Conservation (phyloP, 108 stramenopile genomes). For the Licmophora abbreviata region DNA sequence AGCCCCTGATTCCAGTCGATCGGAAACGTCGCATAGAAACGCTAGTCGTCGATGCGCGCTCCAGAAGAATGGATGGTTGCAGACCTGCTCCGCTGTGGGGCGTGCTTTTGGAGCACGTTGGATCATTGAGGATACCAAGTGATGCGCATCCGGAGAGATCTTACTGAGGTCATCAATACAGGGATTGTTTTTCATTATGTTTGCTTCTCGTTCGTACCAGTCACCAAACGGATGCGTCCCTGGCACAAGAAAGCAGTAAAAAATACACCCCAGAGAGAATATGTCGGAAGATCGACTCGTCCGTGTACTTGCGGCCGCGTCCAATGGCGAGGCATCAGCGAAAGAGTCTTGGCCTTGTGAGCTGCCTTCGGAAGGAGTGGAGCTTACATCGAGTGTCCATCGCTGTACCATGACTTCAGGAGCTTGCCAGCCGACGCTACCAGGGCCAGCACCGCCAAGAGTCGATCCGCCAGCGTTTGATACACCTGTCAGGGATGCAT, state of each 20-base stretch:
- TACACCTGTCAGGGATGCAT: constrained; percentile 38
- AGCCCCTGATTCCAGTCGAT: constrained; percentile 62
- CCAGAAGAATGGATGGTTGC: constrained; percentile 95
- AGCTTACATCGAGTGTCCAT: constrained; percentile 19
- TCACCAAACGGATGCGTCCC: constrained; percentile 93
- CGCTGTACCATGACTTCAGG: constrained; percentile 90
- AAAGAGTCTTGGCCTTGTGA: constrained; percentile 19
- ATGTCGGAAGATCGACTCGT: constrained; percentile 90
- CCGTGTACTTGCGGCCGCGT: constrained; percentile 22
- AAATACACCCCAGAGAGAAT: constrained; percentile 95
- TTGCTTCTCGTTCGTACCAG: constrained; percentile 94
- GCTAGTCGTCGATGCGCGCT: constrained; percentile 49
- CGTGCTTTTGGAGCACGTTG: constrained; percentile 61
- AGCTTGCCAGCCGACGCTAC: constrained; percentile 95
- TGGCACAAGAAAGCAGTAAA: constrained; percentile 81
- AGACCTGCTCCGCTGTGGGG: constrained; percentile 84
- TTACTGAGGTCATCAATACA: constrained; percentile 42
- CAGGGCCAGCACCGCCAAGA: constrained; percentile 70
- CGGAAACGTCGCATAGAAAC: constrained; percentile 88
- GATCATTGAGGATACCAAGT: constrained; percentile 83
- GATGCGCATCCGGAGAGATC: constrained; percentile 68
- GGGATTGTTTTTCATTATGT: constrained; percentile 85
- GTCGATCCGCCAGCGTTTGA: constrained; percentile 32
- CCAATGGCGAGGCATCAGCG: constrained; percentile 38
- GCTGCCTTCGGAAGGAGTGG: constrained; percentile 11